phyloP scores from a whole-genome alignment of 2,329 filamentous ascomycete genomes.

The Xylaria sp. region DNA sequence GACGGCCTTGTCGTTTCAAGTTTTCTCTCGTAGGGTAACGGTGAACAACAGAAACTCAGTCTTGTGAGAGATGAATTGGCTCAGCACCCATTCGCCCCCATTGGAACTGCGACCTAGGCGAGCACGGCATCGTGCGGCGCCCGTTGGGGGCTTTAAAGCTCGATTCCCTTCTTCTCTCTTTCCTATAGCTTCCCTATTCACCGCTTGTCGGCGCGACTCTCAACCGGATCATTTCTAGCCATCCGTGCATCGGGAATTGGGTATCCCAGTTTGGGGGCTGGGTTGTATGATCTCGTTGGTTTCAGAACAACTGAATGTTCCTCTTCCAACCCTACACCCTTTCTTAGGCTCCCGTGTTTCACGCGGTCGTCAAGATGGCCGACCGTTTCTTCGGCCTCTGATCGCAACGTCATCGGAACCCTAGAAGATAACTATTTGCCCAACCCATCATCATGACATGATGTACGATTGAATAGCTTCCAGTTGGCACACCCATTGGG shows the following conservation, averaged over 20 bases:
- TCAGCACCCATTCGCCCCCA: slow-evolving; percentile 22
- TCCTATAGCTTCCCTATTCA: background rate
- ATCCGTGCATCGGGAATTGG: slow-evolving; percentile 3
- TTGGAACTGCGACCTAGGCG: background rate
- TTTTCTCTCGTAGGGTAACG: slow-evolving; percentile 2
- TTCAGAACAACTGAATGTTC: slow-evolving; percentile 6
- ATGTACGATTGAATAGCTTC: background rate
- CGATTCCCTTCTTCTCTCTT: background rate
- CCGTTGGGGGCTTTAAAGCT: slow-evolving; percentile 11
- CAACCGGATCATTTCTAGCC: background rate
- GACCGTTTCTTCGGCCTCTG: slow-evolving; percentile 11
- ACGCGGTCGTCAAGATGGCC: slow-evolving; percentile 13
- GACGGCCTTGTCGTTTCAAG: slow-evolving; percentile 11
- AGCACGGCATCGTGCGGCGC: background rate
- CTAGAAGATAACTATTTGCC: background rate
- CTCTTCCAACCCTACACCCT: slow-evolving; percentile 16
- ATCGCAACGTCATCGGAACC: slow-evolving; percentile 17
- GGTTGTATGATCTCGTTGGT: background rate
- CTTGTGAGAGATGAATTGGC: slow-evolving; percentile 18
- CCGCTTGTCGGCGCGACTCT: slow-evolving; percentile 2
- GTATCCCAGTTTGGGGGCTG: slow-evolving; percentile 21
- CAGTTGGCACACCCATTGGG: slow-evolving; percentile 30
- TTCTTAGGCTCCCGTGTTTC: slow-evolving; percentile 17
- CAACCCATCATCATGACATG: background rate
- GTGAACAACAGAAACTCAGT: slow-evolving; percentile 1